A percentile compares a stretch with the other conserved stretches of the same genome.
These are phyloP conservation scores for Nakaseomyces glabratus DNA, from an alignment of 1,139 yeast species.

Conservation along the genomic window DNA sequence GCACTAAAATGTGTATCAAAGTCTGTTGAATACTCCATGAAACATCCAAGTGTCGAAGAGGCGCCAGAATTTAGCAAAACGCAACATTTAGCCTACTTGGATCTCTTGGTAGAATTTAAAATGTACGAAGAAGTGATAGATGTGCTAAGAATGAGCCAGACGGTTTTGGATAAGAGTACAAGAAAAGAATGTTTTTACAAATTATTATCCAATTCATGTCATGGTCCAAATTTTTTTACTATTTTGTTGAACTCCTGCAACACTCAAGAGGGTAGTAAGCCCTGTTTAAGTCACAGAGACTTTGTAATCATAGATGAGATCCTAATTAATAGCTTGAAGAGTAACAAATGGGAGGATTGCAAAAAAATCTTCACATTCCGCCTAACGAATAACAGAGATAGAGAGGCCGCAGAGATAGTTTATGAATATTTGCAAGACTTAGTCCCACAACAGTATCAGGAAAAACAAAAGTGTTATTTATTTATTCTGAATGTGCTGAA, in stretches of 20 bases:
- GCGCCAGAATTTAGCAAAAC: slow-evolving; percentile 18
- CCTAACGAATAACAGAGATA: slow-evolving; percentile 22
- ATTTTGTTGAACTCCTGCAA: slow-evolving; percentile 20
- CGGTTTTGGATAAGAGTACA: slow-evolving; percentile 14
- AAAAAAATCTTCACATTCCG: slow-evolving; percentile 27
- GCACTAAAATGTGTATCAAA: slow-evolving; percentile 25
- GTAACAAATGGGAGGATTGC: slow-evolving; percentile 19
- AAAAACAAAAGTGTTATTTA: slow-evolving; percentile 20
- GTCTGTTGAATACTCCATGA: slow-evolving; percentile 24
- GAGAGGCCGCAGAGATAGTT: slow-evolving; percentile 29
- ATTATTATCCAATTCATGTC: slow-evolving; percentile 21
- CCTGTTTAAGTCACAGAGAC: slow-evolving; percentile 29
- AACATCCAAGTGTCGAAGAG: slow-evolving; percentile 14
- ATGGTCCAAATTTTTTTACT: slow-evolving; percentile 19
- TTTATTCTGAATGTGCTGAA: slow-evolving; percentile 24
- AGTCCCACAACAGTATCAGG: slow-evolving; percentile 11
- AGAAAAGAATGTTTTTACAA: slow-evolving; percentile 21
- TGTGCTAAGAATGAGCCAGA: slow-evolving; percentile 26
- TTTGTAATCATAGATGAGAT: slow-evolving; percentile 41
- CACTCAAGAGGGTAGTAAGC: slow-evolving; percentile 8
- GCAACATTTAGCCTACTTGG: slow-evolving; percentile 25
- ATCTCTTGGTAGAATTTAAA: slow-evolving; percentile 22
- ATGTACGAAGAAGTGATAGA: slow-evolving; percentile 27
- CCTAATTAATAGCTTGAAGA: slow-evolving; percentile 19
- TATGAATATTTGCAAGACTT: slow-evolving; percentile 17